phyloP scores from a whole-genome alignment of 1,284 basidiomycete genomes.

The Puccinia hordei region DNA sequence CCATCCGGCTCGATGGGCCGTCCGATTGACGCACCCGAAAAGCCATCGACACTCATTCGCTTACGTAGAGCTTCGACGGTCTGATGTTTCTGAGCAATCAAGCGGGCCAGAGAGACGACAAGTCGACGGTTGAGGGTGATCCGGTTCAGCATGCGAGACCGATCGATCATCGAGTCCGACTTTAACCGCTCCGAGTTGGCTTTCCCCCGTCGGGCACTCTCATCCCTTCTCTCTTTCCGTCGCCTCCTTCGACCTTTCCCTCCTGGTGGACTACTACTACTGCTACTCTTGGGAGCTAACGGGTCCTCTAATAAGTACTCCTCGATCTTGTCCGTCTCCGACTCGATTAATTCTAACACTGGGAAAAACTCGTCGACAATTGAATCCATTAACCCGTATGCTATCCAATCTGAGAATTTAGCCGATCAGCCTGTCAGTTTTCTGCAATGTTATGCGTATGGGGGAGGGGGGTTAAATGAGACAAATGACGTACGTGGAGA shows the following conservation, averaged over 20 bases:
- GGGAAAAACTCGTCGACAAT: conserved; percentile 94
- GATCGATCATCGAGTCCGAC: conserved; percentile 50
- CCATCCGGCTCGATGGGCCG: background rate
- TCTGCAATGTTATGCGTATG: background rate
- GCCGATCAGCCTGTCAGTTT: background rate
- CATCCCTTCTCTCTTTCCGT: no score
- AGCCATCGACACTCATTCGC: conserved; percentile 63
- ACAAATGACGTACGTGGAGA: conserved; percentile 45
- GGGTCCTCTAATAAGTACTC: conserved; percentile 63
- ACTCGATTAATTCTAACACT: conserved; percentile 77
- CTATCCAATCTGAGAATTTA: conserved; percentile 77
- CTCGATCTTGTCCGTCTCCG: conserved; percentile 78
- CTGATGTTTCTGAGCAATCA: conserved; percentile 79
- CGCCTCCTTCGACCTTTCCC: background rate
- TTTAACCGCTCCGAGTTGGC: conserved; percentile 57
- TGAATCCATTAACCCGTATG: conserved; percentile 87
- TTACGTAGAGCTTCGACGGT: conserved; percentile 80
- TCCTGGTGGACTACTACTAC: background rate
- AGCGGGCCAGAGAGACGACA: conserved; percentile 76
- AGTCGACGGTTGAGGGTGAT: conserved; percentile 80
- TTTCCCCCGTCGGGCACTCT: conserved; percentile 54
- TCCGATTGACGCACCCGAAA: background rate
- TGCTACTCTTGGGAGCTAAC: background rate
- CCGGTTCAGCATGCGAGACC: conserved; percentile 65
- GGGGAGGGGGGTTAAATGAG: background rate